Base-by-base conservation (phyloP, 2,329 filamentous ascomycete species). In the Neopestalotiopsis sp. region DNA sequence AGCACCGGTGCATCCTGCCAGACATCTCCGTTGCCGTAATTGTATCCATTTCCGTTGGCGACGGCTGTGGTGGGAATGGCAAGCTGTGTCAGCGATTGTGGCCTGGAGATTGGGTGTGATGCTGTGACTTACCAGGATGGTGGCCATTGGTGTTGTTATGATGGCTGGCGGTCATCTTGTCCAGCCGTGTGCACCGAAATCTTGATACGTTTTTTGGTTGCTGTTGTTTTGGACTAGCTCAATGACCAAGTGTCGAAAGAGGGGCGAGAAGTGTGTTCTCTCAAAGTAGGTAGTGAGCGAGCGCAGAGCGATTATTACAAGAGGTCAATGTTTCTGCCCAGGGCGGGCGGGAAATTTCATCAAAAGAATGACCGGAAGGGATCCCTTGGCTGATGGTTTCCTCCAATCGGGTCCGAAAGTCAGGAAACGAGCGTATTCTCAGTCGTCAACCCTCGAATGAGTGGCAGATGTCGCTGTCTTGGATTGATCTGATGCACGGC, bases 1-100 rank as follows among this genome's bases (percentile, higher is more conserved):
- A 94, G 83, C 34, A 94, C 78, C 20, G 92, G 92, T 2, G 92
- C 92, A 63, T 91, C 86, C 75, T 89, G 90, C 91, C 92, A 94
- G 70, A 93, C 80, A 49, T 90, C 89, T 71, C 86, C 84, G 74
- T n/a, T 52, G 66, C 40, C 20, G 40, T 63, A 52, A 13, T 17
- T 66, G 28, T 60, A 62, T 49, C 62, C 62, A 34, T 32, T 60
- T 24, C 69, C 56, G 63, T 71, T 74, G 30, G 64, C 30, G 32
- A 72, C 64, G 62, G 73, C 75, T 76, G 66, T 42, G 34, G 34
- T 42, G 34, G 42, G 30, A 32, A 42, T 12, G 13, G 20, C 45
- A 20, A 52, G 20, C 38, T 24, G 52, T 40, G 40, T 67, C 56
- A 67, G 65, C 49, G 42, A 32, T 10, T 12, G n/a, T 64, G 20